Conservation (phyloP, 345 rosid species). For the Arabis hirsuta region DNA sequence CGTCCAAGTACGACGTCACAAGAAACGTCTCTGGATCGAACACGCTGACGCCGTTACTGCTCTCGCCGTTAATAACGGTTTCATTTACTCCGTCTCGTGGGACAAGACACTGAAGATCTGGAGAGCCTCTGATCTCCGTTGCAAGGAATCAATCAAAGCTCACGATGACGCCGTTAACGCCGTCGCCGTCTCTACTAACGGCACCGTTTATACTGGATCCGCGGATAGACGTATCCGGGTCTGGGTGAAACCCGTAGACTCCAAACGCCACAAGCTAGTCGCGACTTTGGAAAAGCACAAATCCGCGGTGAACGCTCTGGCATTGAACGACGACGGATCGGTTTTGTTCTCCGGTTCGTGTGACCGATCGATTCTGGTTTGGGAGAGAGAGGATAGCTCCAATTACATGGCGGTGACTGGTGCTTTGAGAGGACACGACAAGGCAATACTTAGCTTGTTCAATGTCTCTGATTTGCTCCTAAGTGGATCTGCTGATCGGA, state of each 20-base stretch:
- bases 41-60: slow-evolving; percentile 93
- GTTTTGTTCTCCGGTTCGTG: slow-evolving; percentile 89
- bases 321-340: slow-evolving; percentile 73
- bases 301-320: slow-evolving; percentile 87
- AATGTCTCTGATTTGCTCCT: slow-evolving; percentile 60
- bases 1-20: slow-evolving; percentile 78
- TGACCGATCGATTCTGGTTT: slow-evolving; percentile 91
- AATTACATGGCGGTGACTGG: slow-evolving; percentile 75
- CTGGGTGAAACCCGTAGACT: slow-evolving; percentile 61
- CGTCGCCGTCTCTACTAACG: slow-evolving; percentile 65
- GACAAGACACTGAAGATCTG: slow-evolving; percentile 81
- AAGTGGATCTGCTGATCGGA: slow-evolving; percentile 94
- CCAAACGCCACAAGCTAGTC: slow-evolving; percentile 55
- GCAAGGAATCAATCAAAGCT: slow-evolving; percentile 72
- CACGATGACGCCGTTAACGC: slow-evolving; percentile 92
- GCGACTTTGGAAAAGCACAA: slow-evolving; percentile 84
- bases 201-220: slow-evolving; percentile 84
- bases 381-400: slow-evolving; percentile 87
- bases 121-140: slow-evolving; percentile 70
- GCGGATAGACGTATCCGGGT: slow-evolving; percentile 83
- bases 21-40: slow-evolving; percentile 75
- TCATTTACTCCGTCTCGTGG: slow-evolving; percentile 90
- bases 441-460: slow-evolving; percentile 71
- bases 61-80: slow-evolving; percentile 59
- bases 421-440: slow-evolving; percentile 81